Conservation (phyloP, 2,329 filamentous ascomycete species). For the Ceratocystis ficicola region DNA sequence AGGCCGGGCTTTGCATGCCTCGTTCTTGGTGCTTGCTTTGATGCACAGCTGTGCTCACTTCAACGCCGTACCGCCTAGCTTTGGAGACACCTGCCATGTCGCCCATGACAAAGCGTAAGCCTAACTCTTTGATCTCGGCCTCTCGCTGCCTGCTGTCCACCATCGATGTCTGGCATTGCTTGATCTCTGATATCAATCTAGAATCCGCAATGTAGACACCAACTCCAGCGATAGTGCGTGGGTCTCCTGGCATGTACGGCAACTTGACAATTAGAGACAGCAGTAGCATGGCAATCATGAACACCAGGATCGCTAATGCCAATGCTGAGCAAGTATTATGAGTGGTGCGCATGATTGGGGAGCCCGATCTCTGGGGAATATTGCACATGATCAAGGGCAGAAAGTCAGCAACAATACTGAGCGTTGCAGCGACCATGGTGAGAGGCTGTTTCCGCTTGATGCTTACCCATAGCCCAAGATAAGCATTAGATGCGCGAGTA, state of each 20-base stretch:
- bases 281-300: constrained; percentile 18
- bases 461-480: constrained; percentile 15
- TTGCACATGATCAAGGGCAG: constrained; percentile 20
- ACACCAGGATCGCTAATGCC: constrained; percentile 16
- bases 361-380: constrained; percentile 15
- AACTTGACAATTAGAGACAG: constrained; percentile 15
- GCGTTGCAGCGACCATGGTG: background rate
- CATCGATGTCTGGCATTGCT: constrained; percentile 13
- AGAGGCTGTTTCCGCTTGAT: constrained; percentile 15
- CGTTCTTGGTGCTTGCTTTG: background rate
- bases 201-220: constrained; percentile 20
- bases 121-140: background rate
- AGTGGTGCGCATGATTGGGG: constrained; percentile 1
- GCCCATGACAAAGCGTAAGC: constrained; percentile 7
- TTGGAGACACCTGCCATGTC: constrained; percentile 15
- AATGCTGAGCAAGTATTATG: constrained; percentile 13
- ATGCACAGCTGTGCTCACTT: constrained; percentile 12
- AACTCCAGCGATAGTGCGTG: constrained; percentile 19
- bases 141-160: constrained; percentile 12
- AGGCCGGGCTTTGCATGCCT: background rate
- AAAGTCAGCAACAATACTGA: constrained; percentile 16
- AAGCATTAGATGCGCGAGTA: constrained; percentile 18
- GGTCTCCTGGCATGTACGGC: constrained; percentile 21
- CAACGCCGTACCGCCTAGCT: constrained; percentile 15
- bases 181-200: constrained; percentile 9